These are phyloP conservation scores for Venturia aucupariae DNA, from an alignment of 2,329 filamentous ascomycete genomes.

Conservation along the genomic window DNA sequence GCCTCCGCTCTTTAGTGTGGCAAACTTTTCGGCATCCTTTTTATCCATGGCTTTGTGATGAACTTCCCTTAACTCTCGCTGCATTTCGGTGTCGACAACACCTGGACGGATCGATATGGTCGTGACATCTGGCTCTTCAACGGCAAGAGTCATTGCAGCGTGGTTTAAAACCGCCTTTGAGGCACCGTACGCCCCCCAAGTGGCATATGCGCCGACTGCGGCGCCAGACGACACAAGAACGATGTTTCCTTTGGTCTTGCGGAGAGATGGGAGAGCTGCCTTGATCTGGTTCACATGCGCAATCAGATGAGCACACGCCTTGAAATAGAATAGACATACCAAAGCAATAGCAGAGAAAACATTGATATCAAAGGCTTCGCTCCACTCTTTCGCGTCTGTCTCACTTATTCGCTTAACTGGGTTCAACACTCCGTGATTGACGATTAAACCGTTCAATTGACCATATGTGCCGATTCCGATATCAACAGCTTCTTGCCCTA, in stretches of 20 bases:
- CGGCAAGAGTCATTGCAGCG: constrained; percentile 59
- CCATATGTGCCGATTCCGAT: constrained; percentile 60
- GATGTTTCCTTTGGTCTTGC: constrained; percentile 59
- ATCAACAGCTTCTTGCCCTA: constrained; percentile 54
- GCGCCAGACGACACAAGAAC: constrained; percentile 77
- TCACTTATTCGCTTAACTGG: constrained; percentile 64
- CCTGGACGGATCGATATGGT: constrained; percentile 68
- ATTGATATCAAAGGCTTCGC: constrained; percentile 68
- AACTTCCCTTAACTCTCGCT: constrained; percentile 66
- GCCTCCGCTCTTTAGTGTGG: constrained; percentile 59
- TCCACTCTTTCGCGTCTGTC: constrained; percentile 64
- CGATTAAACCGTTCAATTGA: constrained; percentile 66
- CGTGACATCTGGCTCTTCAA: constrained; percentile 69
- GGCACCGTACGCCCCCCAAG: constrained; percentile 75
- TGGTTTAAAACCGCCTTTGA: constrained; percentile 80
- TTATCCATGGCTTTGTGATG: constrained; percentile 53
- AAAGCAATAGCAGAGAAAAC: constrained; percentile 75
- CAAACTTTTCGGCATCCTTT: constrained; percentile 55
- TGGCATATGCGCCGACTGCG: constrained; percentile 52
- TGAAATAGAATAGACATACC: constrained; percentile 42
- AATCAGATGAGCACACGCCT: constrained; percentile 17
- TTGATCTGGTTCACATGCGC: constrained; percentile 47
- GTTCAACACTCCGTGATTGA: constrained; percentile 81
- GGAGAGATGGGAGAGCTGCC: constrained; percentile 59
- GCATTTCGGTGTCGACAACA: constrained; percentile 84